Base-by-base conservation (phyloP, 2,329 filamentous ascomycete genomes). In the Aspergillus tanneri region DNA sequence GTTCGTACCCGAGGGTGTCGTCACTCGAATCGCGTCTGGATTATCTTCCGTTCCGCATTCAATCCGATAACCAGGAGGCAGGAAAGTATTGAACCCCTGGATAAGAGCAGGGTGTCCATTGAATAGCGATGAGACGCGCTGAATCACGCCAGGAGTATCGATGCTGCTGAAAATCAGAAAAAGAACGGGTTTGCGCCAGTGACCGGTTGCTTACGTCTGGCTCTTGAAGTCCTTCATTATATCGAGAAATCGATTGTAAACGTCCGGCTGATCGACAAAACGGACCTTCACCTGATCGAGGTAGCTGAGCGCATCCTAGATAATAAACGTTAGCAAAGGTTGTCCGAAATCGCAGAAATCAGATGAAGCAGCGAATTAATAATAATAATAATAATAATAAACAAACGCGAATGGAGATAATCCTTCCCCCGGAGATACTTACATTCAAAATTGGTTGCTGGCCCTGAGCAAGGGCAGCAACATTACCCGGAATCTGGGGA, bases 141-240 rank as follows among this genome's bases (percentile, higher is more conserved):
- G 95, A 59, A 99, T 99, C 2, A 99, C 93, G 1, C 93, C 93
- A 0, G 93, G 93, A 0, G 93, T 99, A 67, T 99, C 93, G 61
- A 99, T 99, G 3, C 87, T 77, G 54, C 28, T 21, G 9, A 38
- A 44, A 43, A 59, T 58, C 49, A 60, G 52, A 43, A 25, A 49
- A 35, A 40, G 25, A 16, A 18, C 23, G 34, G 18, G 24, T 43
- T 24, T 16, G 12, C 21, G 19, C 43, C 16, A 25, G 39, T 50
- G 45, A 22, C 35, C 32, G 35, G 38, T n/a, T 46, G 80, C 87
- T 73, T 77, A 91, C 82, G 91, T 90, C 73, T 96, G 92, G 62
- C 90, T 96, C 73, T 99, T 99, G 70, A 99, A 99, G 61, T 99
- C 93, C 66, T 99, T 99, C 93, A 99, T 99, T 40, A 99, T 99